Evolutionary conservation across 805 yeast genomes (phyloP), one percentile per base, ranked within the genome.

Genomic region (Blastobotrys attinorum): DNA sequence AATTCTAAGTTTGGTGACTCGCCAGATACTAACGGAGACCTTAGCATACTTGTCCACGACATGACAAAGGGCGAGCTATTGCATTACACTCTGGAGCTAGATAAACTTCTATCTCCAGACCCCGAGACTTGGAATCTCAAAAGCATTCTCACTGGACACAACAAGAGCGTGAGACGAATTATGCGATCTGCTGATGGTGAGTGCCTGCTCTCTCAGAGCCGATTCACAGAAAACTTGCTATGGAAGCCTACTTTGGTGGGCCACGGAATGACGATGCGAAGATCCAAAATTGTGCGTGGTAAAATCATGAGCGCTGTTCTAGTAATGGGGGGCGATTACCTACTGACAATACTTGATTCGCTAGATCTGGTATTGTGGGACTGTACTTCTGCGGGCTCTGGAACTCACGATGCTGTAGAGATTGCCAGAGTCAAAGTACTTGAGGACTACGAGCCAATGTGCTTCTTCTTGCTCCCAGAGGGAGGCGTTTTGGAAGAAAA

Each of bases 91-190:
- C 34, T 46, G 11, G 22, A 36, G 11, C 22, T 36, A 13, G 64
- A 69, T 20, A 72, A 79, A 13, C 39, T 46, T 7, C n/a, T 43
- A 10, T 20, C 20, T 6, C 18, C 37, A 11, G 31, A 16, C 7
- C 16, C 37, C 18, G 43, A 15, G 5, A 31, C 29, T 18, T 37
- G 20, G 40, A 17, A 20, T 18, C 29, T 33, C 15, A 29, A 32
- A 23, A 39, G 39, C 1, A 45, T 82, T 51, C 75, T 81, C 43
- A 86, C 94, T 1, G 97, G 97, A 1, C 96, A 88, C 57, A 74
- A 77, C 44, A 88, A 88, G 57, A 84, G 96, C 0, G 79, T 89
- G 18, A 77, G 75, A 51, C 72, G 70, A 39, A 60, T 89, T 2
- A 65, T 76, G 15, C 76, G 88, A 53, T 82, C 95, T 1, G 65